phyloP scores from a whole-genome alignment of 2,329 filamentous ascomycete genomes.

The Trichoderma endophyticum region DNA sequence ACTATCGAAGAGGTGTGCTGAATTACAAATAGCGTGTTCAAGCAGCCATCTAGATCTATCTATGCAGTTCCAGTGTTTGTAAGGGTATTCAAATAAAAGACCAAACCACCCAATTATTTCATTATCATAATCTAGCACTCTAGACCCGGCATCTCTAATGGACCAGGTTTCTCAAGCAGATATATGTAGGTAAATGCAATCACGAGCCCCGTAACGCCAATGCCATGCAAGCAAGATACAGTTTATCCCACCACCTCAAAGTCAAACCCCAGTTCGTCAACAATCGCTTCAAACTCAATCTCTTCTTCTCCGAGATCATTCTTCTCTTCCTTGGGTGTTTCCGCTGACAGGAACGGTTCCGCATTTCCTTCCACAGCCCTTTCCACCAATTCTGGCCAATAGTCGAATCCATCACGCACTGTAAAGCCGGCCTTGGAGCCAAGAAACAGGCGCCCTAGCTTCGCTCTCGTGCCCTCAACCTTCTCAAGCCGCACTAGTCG shows the following conservation, averaged over 20 bases:
- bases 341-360: constrained; percentile 22
- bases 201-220: not conserved
- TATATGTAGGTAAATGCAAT: not conserved
- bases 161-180: not conserved
- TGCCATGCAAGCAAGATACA: not conserved
- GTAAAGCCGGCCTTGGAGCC: constrained; percentile 40
- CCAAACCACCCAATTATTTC: not conserved
- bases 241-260: constrained; percentile 19
- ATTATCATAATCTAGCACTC: not conserved
- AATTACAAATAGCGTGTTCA: not conserved
- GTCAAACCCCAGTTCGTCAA: constrained; percentile 20
- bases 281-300: constrained; percentile 20
- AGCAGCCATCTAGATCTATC: not conserved
- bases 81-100: not conserved
- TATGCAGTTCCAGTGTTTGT: not conserved
- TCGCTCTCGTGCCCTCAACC: constrained; percentile 27
- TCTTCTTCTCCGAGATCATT: constrained; percentile 12
- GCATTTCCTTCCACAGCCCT: constrained; percentile 26
- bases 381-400: constrained; percentile 29
- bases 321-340: constrained; percentile 7
- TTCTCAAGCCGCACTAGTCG: constrained; percentile 29
- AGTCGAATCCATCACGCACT: constrained; percentile 27
- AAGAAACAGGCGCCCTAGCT: constrained; percentile 39
- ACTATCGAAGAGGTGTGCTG: not conserved
- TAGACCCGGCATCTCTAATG: not conserved